Evolutionary conservation across 2,329 filamentous ascomycete species (phyloP).

Genomic region (Metarhizium brunneum): DNA sequence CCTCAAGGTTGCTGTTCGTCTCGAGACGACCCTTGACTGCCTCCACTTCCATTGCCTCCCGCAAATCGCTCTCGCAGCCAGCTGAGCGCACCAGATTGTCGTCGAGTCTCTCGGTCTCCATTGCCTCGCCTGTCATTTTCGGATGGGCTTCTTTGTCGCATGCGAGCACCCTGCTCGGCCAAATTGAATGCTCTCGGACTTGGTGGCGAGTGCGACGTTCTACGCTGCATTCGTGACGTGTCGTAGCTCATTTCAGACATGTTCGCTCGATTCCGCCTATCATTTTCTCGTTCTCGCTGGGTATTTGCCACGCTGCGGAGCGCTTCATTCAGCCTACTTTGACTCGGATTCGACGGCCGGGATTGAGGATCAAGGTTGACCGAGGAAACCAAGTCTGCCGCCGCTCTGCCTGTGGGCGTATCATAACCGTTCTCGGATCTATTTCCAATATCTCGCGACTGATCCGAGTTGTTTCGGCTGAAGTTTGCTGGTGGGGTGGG

Average conservation of each 20-base stretch:
- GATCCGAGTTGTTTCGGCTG: conserved; percentile 1
- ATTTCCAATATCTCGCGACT: neutral
- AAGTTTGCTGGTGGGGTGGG: neutral
- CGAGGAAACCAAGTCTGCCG: conserved; percentile 10
- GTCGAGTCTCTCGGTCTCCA: conserved; percentile 20
- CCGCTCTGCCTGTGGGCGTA: conserved; percentile 4
- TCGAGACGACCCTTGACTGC: conserved; percentile 17
- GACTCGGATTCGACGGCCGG: conserved; percentile 15
- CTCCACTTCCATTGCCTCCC: conserved; percentile 17
- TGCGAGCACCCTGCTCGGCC: conserved; percentile 21
- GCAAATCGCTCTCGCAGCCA: conserved; percentile 36
- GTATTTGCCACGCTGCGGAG: conserved; percentile 19
- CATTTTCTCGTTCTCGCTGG: conserved; percentile 16
- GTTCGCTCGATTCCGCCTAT: conserved; percentile 14
- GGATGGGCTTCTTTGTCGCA: conserved; percentile 30
- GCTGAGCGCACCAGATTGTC: conserved; percentile 26
- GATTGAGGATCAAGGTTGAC: conserved; percentile 15
- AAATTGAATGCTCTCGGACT: conserved; percentile 21
- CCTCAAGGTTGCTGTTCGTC: conserved; percentile 17
- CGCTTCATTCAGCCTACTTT: conserved; percentile 17
- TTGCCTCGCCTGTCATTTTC: conserved; percentile 22
- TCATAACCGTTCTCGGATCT: neutral
- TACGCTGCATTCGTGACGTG: conserved; percentile 24
- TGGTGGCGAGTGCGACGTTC: conserved; percentile 28
- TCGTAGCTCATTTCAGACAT: conserved; percentile 21